Evolutionary conservation across 768 basidiomycete genomes (phyloP).

Genomic region (Lactifluus piperatus): DNA sequence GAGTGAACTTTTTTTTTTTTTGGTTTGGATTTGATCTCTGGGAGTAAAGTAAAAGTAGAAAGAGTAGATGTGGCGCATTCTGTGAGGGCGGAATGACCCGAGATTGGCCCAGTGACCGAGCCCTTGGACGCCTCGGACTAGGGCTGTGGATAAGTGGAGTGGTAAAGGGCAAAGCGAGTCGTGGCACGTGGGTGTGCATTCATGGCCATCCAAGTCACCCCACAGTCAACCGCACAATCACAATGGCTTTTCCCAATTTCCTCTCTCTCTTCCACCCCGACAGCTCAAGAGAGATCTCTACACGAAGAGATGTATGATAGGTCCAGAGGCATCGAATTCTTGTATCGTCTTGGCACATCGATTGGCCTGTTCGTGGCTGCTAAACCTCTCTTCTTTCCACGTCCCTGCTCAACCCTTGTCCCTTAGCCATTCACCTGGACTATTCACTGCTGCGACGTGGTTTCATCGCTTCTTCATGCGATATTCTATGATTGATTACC

Average conservation of each 20-base stretch:
- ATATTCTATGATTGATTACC: slow-evolving; percentile 73
- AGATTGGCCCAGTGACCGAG: background rate
- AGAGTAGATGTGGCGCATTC: background rate
- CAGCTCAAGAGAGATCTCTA: slow-evolving; percentile 25
- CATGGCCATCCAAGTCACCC: background rate
- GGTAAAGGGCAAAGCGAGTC: background rate
- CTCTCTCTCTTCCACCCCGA: slow-evolving; percentile 14
- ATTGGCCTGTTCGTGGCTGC: slow-evolving; percentile 55
- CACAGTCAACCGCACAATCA: background rate
- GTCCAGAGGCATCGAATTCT: slow-evolving; percentile 75
- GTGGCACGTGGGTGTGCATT: too few species aligned
- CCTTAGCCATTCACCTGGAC: slow-evolving; percentile 67
- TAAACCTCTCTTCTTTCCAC: slow-evolving; percentile 1
- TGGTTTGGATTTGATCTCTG: too few species aligned
- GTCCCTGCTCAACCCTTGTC: slow-evolving; percentile 7
- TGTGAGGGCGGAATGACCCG: background rate
- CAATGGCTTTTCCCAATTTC: slow-evolving; percentile 20
- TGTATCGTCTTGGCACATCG: slow-evolving; percentile 73
- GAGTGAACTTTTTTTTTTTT: background rate
- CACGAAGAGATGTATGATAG: slow-evolving; percentile 71
- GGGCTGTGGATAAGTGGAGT: background rate
- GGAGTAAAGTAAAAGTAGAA: background rate
- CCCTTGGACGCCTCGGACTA: background rate
- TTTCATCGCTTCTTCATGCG: slow-evolving; percentile 91
- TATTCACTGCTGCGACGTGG: slow-evolving; percentile 85